Percentiles rank a stretch among this genome's conserved stretches.
Evolutionary conservation across 768 basidiomycete species (phyloP).

Genomic region (Guyanaporus albipodus): DNA sequence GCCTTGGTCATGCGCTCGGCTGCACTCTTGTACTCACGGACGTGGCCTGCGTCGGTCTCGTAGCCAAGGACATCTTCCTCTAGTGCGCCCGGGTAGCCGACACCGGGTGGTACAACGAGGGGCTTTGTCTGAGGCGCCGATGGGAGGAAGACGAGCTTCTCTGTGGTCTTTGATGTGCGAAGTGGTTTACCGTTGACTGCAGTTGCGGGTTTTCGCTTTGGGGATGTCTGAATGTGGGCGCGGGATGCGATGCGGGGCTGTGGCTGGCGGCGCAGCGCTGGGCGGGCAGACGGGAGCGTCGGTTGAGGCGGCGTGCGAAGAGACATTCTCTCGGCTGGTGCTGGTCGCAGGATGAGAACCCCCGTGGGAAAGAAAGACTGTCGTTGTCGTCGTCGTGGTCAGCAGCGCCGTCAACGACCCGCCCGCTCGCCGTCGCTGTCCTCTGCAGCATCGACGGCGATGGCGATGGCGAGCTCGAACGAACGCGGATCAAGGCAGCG

Average conservation of each 20-base stretch:
- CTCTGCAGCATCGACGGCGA: too few species aligned
- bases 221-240: conserved; percentile 8
- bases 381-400: too few species aligned
- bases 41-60: conserved; percentile 56
- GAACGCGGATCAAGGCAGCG: too few species aligned
- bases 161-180: conserved; percentile 86
- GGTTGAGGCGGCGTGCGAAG: conserved; percentile 20
- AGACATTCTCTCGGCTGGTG: background rate
- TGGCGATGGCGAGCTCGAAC: too few species aligned
- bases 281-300: conserved; percentile 21
- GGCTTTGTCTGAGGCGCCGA: conserved; percentile 87
- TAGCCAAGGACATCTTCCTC: conserved; percentile 56
- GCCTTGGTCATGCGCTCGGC: conserved; percentile 88
- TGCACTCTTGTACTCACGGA: conserved; percentile 76
- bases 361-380: background rate
- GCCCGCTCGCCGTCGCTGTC: too few species aligned
- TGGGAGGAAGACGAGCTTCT: conserved; percentile 86
- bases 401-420: too few species aligned
- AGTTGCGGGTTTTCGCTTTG: conserved; percentile 16
- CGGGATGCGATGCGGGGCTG: conserved; percentile 21
- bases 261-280: conserved; percentile 20
- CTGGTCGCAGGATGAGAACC: background rate
- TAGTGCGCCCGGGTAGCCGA: conserved; percentile 12
- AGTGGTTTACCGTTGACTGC: conserved; percentile 46
- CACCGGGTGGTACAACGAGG: conserved; percentile 31